phyloP scores from a whole-genome alignment of 345 rosid species.

The Rhodamnia argentea region DNA sequence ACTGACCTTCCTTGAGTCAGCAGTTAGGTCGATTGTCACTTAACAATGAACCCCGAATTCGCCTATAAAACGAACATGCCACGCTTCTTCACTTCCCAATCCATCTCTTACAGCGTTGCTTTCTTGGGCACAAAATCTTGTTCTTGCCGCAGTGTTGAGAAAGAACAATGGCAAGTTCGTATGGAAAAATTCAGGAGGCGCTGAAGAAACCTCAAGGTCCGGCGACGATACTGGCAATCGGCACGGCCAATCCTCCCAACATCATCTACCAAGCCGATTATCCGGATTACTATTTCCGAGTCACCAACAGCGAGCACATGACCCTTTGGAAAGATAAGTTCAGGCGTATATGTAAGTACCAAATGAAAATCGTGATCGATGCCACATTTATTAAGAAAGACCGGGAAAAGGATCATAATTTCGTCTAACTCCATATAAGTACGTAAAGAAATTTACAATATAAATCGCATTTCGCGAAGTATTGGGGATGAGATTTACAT shows the following conservation, averaged over 20 bases:
- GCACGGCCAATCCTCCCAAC: constrained; percentile 4
- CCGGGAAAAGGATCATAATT: too few relatives aligned
- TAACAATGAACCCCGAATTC: too few relatives aligned
- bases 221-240: constrained; percentile 7
- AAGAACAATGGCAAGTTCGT: not conserved
- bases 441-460: too few relatives aligned
- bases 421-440: not conserved
- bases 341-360: constrained; percentile 10
- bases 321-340: constrained; percentile 5
- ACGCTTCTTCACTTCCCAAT: too few relatives aligned
- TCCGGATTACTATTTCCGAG: not conserved
- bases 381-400: not conserved
- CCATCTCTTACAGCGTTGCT: not conserved
- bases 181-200: not conserved
- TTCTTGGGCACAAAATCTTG: not conserved
- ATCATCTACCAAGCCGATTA: not conserved
- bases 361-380: not conserved
- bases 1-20: too few relatives aligned
- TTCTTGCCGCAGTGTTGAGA: not conserved
- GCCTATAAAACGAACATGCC: too few relatives aligned
- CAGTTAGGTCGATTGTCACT: too few relatives aligned
- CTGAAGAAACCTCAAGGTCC: not conserved
- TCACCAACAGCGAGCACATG: constrained; percentile 5
- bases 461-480: too few relatives aligned
- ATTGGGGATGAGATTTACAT: too few relatives aligned